Base-by-base conservation (phyloP, 345 rosid species). In the Streptanthus diversifolius region DNA sequence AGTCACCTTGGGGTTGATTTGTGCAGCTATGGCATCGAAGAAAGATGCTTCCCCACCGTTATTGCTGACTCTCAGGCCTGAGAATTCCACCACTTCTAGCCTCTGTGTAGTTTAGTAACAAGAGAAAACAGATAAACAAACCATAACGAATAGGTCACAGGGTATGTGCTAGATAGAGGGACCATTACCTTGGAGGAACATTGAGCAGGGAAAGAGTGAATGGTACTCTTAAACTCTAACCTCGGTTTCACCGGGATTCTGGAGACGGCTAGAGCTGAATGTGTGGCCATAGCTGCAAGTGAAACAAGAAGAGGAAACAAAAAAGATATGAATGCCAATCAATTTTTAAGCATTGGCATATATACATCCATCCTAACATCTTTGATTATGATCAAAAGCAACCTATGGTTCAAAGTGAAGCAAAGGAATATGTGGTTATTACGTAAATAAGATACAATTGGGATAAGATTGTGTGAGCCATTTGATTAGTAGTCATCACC, bases 201-300 rank as follows among this genome's bases (percentile, higher is more conserved):
- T 71, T 87, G 97, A 63, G 89, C 54, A 10, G 97, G 86, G 77
- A 91, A 85, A 61, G 91, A 82, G 79, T 81, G 80, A 25, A 77
- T 66, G 63, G 45, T 63, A 65, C 63, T 77, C 82, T 78, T 90
- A 65, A 90, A 87, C 40, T 81, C 86, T 70, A 86, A 83, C 78
- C 85, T 83, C 49, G 89, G 75, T 55, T 65, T 79, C 60, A 87
- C 82, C 5, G 90, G 91, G 75, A 88, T 79, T 72, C 95, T 87
- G 2, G 95, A 84, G 57, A 95, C 83, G 72, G 97, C 96, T 21
- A 95, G 87, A 84, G 93, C 93, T 81, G 97, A 89, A 74, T 88
- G 90, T 62, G 90, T 83, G 71, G 99, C 95, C 99, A 95, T 95
- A 82, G 74, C 82, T 72, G 67, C 80, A 72, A 82, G 45, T 62